Conservation (phyloP, 306 rosid species). For the Fagus crenata region DNA sequence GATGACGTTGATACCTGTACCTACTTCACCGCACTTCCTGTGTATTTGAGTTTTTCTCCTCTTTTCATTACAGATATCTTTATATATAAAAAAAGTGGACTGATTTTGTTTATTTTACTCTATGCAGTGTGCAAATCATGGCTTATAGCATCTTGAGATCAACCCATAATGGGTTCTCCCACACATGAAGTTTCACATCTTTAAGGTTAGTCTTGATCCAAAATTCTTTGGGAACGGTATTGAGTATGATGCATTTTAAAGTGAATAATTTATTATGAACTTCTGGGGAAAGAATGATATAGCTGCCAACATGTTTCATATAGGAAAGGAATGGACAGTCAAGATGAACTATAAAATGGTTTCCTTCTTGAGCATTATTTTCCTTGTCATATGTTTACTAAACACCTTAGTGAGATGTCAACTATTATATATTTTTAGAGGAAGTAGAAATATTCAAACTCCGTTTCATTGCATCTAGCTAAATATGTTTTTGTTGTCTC, state of each 20-base stretch:
- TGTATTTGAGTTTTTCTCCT: too few relatives aligned
- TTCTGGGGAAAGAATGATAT: not conserved
- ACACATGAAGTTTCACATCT: not conserved
- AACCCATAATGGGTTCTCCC: slow-evolving; percentile 7
- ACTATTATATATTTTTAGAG: not conserved
- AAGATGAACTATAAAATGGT: not conserved
- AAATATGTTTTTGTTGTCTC: not conserved
- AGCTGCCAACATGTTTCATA: not conserved
- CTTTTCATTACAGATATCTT: too few relatives aligned
- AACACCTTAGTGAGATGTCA: not conserved
- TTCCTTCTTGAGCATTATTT: not conserved
- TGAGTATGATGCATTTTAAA: not conserved
- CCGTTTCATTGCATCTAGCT: not conserved
- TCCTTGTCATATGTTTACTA: not conserved
- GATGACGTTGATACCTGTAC: too few relatives aligned
- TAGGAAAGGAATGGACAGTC: not conserved
- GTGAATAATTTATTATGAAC: not conserved
- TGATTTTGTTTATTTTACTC: slow-evolving; percentile 14
- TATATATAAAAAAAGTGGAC: not conserved
- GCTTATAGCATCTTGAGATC: slow-evolving; percentile 33
- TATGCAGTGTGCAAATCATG: slow-evolving; percentile 54
- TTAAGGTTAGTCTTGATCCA: slow-evolving; percentile 25
- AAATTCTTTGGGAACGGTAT: not conserved
- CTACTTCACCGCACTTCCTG: too few relatives aligned
- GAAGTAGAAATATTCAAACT: not conserved